These are phyloP conservation scores for Hypoxylon crocopeplum DNA, from an alignment of 495 filamentous ascomycete species.

Conservation along the genomic window DNA sequence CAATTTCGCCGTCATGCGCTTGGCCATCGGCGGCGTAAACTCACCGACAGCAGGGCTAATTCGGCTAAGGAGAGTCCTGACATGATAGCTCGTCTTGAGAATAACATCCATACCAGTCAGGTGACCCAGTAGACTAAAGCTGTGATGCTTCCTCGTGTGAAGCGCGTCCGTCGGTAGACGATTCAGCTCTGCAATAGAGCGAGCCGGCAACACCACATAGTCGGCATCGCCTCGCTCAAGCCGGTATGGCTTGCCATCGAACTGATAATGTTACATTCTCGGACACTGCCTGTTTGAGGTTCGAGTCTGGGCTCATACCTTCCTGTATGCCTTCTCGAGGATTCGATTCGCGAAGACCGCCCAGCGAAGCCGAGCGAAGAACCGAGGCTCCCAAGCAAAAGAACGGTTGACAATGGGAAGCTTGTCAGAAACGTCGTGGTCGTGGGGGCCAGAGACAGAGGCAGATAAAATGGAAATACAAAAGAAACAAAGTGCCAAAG, in stretches of 20 bases:
- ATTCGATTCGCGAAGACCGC: background rate
- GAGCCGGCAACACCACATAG: conserved; percentile 2
- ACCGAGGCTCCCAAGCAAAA: background rate
- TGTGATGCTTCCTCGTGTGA: conserved; percentile 1
- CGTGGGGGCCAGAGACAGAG: background rate
- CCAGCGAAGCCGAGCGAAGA: background rate
- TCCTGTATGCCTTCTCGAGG: background rate
- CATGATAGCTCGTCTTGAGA: conserved; percentile 6
- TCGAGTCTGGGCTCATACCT: background rate
- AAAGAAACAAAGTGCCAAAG: background rate
- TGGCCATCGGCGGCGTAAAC: background rate
- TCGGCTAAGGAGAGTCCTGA: background rate
- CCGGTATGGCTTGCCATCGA: background rate
- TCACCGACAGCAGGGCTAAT: background rate
- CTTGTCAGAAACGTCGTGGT: background rate
- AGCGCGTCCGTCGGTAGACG: background rate
- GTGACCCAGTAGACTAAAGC: conserved; percentile 1
- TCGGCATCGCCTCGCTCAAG: conserved; percentile 6
- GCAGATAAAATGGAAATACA: background rate
- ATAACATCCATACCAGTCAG: conserved; percentile 8
- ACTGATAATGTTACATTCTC: background rate
- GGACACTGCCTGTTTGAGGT: background rate
- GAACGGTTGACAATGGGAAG: background rate
- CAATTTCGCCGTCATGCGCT: background rate
- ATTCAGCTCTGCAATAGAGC: conserved; percentile 9